phyloP scores from a whole-genome alignment of 2,329 filamentous ascomycete species.

The Cladosporium cucumerinum region DNA sequence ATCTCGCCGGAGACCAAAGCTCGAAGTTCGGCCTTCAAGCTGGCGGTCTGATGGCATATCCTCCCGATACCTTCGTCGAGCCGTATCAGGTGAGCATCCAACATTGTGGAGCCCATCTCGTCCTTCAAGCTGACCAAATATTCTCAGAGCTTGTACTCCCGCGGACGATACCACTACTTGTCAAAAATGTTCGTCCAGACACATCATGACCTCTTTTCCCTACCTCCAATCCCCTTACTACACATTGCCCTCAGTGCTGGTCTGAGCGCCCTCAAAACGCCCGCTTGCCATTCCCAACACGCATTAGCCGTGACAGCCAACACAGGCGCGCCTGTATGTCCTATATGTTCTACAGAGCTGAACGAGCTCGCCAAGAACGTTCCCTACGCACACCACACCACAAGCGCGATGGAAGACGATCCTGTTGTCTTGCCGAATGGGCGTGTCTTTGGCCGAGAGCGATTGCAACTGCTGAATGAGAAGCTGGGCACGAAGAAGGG shows the following conservation, averaged over 20 bases:
- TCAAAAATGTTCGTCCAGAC: conserved; percentile 78
- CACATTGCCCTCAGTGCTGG: conserved; percentile 89
- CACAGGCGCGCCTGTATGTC: conserved; percentile 72
- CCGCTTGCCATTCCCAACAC: conserved; percentile 75
- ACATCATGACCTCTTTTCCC: conserved; percentile 78
- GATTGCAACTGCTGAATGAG: conserved; percentile 70
- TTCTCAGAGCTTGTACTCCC: conserved; percentile 67
- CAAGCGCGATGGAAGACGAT: conserved; percentile 87
- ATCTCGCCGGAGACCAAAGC: conserved; percentile 67
- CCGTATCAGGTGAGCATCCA: conserved; percentile 55
- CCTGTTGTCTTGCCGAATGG: conserved; percentile 83
- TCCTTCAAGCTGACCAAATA: neutral
- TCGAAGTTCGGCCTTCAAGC: conserved; percentile 68
- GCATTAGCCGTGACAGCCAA: conserved; percentile 58
- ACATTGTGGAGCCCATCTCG: neutral
- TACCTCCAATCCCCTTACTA: conserved; percentile 78
- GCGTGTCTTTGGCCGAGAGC: conserved; percentile 74
- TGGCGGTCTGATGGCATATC: conserved; percentile 75
- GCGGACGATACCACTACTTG: conserved; percentile 69
- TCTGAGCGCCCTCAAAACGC: conserved; percentile 91
- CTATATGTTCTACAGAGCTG: conserved; percentile 92
- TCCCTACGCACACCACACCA: conserved; percentile 91
- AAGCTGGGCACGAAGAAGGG: conserved; percentile 69
- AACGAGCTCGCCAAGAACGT: conserved; percentile 86
- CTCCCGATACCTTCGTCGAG: conserved; percentile 56